These are phyloP conservation scores for Endothia cerciana DNA, from an alignment of 2,329 filamentous ascomycete genomes.

Conservation along the genomic window DNA sequence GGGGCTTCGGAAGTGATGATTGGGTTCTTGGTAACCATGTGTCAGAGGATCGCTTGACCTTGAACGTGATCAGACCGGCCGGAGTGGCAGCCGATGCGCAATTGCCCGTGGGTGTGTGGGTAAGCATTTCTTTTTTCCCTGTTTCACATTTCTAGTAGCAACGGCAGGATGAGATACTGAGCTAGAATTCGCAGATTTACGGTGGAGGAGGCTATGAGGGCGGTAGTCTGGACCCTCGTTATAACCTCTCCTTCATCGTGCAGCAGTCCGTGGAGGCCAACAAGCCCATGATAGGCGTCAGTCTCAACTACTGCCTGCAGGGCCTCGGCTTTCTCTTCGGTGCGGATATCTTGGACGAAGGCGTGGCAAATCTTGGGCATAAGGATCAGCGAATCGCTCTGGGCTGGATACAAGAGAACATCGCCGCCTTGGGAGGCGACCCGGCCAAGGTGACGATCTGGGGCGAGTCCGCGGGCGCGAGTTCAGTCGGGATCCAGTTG, in stretches of 20 bases:
- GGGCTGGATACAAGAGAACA: slow-evolving; percentile 50
- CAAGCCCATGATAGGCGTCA: slow-evolving; percentile 47
- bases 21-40: slow-evolving; percentile 18
- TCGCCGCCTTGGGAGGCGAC: slow-evolving; percentile 46
- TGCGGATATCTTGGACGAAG: slow-evolving; percentile 42
- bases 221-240: slow-evolving; percentile 47
- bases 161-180: slow-evolving; percentile 6
- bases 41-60: slow-evolving; percentile 62
- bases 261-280: slow-evolving; percentile 39
- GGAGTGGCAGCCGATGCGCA: slow-evolving; percentile 42
- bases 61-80: slow-evolving; percentile 63
- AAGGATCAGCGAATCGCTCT: slow-evolving; percentile 50
- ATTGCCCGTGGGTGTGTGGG: slow-evolving; percentile 28
- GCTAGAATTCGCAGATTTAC: slow-evolving; percentile 49
- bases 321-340: slow-evolving; percentile 49
- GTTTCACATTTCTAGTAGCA: not conserved
- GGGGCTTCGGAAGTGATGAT: slow-evolving; percentile 49
- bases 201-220: slow-evolving; percentile 41
- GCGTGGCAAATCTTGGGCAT: slow-evolving; percentile 52
- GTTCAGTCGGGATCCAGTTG: slow-evolving; percentile 38
- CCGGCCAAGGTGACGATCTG: slow-evolving; percentile 41
- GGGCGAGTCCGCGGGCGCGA: slow-evolving; percentile 51
- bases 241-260: slow-evolving; percentile 62
- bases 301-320: slow-evolving; percentile 53
- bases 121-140: not conserved